phyloP scores from a whole-genome alignment of 345 rosid species.

The Euphorbia pulcherrima region DNA sequence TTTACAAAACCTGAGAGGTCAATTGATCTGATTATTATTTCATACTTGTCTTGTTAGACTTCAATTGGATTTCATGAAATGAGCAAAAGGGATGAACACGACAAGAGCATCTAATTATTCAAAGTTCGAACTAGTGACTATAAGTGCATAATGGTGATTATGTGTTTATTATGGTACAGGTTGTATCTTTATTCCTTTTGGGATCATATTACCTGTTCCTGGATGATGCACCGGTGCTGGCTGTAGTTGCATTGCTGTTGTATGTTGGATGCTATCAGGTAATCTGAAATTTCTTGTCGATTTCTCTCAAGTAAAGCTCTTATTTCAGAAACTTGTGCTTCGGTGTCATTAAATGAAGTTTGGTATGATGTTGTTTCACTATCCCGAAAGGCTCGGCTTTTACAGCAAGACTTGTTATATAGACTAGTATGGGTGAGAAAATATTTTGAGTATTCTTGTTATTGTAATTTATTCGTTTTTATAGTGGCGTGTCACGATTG shows the following conservation, averaged over 20 bases:
- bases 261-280: constrained; percentile 99
- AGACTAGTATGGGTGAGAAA: neutral
- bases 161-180: constrained; percentile 42
- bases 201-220: constrained; percentile 87
- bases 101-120: constrained; percentile 5
- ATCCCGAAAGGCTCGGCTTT: no score
- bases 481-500: no score
- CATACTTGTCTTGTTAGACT: neutral
- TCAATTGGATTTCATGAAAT: neutral
- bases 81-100: neutral
- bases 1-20: neutral
- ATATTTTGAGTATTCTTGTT: constrained; percentile 14
- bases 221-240: constrained; percentile 54
- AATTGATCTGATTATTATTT: neutral
- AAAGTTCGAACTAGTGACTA: constrained; percentile 3
- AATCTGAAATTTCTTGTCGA: constrained; percentile 18
- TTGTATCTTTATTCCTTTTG: constrained; percentile 70
- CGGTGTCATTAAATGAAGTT: neutral
- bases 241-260: constrained; percentile 74
- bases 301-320: neutral
- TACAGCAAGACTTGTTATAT: neutral
- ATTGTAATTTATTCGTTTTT: no score
- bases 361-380: no score
- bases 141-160: constrained; percentile 10
- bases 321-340: constrained; percentile 7